Evolutionary conservation across 768 basidiomycete species (phyloP).

Genomic region (Gloeopeniophorella convolvens): DNA sequence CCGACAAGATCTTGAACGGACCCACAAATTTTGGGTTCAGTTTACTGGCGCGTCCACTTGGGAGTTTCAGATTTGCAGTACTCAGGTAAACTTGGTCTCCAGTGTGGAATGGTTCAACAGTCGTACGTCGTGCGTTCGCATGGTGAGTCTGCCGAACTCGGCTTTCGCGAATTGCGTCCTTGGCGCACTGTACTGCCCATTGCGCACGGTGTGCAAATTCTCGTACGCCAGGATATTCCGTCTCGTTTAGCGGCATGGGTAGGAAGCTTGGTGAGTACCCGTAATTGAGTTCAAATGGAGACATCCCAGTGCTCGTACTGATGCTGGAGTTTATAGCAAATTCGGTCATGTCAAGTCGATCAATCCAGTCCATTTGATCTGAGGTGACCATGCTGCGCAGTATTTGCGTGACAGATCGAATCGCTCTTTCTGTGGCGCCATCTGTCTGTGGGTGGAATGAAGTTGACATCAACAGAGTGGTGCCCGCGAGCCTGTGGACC

Average conservation of each 20-base stretch:
- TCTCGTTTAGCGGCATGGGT: neutral
- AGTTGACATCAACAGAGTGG: neutral
- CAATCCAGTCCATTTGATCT: neutral
- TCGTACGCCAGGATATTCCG: neutral
- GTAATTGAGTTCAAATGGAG: neutral
- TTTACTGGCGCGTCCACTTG: too few relatives aligned
- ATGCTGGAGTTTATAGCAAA: neutral
- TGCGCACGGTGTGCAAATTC: neutral
- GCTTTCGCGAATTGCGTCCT: neutral
- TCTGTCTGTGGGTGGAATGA: neutral
- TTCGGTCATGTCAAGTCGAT: neutral
- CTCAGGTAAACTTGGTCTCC: neutral
- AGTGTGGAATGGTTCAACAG: neutral
- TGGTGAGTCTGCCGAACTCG: neutral
- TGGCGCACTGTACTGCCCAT: neutral
- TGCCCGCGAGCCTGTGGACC: neutral
- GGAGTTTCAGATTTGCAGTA: too few relatives aligned
- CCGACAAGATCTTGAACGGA: too few relatives aligned
- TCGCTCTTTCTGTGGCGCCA: neutral
- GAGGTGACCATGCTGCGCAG: neutral
- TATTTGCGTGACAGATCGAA: neutral
- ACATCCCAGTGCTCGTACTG: neutral
- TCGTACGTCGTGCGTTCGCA: neutral
- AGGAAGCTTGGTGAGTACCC: neutral
- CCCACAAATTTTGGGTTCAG: too few relatives aligned